phyloP scores from a whole-genome alignment of 192 early-diverging fungal species.

The Backusella morwellensis region DNA sequence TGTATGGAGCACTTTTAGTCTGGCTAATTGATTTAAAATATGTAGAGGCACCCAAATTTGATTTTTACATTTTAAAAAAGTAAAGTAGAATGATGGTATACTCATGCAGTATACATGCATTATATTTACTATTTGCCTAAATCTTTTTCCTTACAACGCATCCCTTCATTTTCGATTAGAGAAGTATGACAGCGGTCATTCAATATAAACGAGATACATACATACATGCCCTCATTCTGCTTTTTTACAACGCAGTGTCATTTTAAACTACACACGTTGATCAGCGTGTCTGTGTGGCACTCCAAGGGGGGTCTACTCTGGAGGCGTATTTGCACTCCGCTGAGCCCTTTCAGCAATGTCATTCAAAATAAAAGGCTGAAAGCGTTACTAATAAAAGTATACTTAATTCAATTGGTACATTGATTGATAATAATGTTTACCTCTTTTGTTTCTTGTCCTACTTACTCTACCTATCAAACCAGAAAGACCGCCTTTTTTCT shows the following conservation, averaged over 20 bases:
- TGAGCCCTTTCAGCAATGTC: neutral
- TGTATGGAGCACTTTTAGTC: neutral
- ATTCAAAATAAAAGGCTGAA: neutral
- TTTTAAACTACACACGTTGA: neutral
- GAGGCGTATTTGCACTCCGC: neutral
- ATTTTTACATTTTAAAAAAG: neutral
- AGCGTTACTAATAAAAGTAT: neutral
- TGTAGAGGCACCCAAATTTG: neutral
- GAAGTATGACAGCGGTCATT: neutral
- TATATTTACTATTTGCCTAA: conserved; percentile 1
- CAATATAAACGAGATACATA: neutral
- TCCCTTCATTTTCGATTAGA: neutral
- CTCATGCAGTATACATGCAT: neutral
- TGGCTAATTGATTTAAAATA: neutral
- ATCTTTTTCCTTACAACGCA: neutral
- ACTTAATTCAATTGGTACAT: neutral
- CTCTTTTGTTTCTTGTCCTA: conserved; percentile 5
- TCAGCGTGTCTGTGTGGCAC: neutral
- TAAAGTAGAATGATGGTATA: neutral
- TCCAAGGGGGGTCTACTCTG: neutral
- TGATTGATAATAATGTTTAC: neutral
- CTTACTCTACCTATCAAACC: conserved; percentile 4
- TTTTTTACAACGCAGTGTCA: neutral
- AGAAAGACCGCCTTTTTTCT: conserved; percentile 2
- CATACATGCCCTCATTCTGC: neutral